Conservation (phyloP, 1,284 basidiomycete genomes). For the Filobasidium uniguttulatum region DNA sequence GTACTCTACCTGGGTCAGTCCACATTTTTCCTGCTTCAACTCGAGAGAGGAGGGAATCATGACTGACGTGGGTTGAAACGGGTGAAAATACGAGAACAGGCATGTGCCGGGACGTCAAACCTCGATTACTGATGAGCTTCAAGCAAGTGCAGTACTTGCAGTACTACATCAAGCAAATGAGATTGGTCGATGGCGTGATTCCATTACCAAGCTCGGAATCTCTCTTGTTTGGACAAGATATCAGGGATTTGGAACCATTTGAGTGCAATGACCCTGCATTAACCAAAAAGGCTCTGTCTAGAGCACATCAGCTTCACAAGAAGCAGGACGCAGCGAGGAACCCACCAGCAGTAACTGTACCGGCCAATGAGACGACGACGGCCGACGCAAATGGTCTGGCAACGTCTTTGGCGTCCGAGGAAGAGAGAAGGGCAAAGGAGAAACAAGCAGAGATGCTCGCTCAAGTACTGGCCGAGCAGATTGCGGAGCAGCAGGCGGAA, state of each 20-base stretch:
- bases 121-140: constrained; percentile 54
- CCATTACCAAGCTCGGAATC: constrained; percentile 8
- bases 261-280: not conserved
- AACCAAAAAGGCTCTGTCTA: not conserved
- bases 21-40: not conserved
- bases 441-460: no score
- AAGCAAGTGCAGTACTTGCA: constrained; percentile 69
- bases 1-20: constrained; percentile 55
- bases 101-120: constrained; percentile 7
- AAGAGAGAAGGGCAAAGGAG: no score
- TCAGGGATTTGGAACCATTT: constrained; percentile 4
- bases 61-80: not conserved
- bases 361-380: no score
- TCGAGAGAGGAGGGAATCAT: not conserved
- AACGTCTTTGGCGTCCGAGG: no score
- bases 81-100: constrained; percentile 1
- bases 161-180: constrained; percentile 65
- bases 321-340: not conserved
- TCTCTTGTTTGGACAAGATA: constrained; percentile 2
- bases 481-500: no score
- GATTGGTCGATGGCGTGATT: constrained; percentile 41
- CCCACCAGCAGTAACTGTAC: no score
- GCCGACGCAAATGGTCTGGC: no score
- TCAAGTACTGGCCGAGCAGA: no score
- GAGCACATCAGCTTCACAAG: not conserved